Evolutionary conservation across 2,329 filamentous ascomycete genomes (phyloP).

Genomic region (Peltaster fructicola): DNA sequence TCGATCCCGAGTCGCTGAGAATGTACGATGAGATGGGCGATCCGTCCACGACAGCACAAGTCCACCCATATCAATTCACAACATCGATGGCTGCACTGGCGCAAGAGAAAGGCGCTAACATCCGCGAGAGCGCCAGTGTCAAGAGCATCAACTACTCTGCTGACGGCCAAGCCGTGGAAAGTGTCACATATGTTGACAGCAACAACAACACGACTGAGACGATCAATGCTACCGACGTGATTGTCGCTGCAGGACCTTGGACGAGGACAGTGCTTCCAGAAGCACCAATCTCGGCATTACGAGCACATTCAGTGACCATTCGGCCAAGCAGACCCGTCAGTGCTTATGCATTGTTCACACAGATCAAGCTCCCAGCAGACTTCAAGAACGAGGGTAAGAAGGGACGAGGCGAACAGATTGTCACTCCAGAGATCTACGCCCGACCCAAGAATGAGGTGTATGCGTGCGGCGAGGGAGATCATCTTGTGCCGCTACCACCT

Average conservation of each 20-base stretch:
- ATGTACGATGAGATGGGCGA: conserved; percentile 74
- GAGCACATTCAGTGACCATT: conserved; percentile 47
- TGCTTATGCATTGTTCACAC: conserved; percentile 69
- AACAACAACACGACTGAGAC: conserved; percentile 27
- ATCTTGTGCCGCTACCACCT: conserved; percentile 52
- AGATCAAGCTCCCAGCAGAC: conserved; percentile 54
- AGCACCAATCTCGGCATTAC: conserved; percentile 41
- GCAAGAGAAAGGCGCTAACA: conserved; percentile 36
- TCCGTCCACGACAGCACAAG: conserved; percentile 68
- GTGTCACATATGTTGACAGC: conserved; percentile 44
- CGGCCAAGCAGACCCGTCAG: conserved; percentile 41
- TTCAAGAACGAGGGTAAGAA: conserved; percentile 39
- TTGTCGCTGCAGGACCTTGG: conserved; percentile 47
- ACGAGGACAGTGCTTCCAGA: conserved; percentile 34
- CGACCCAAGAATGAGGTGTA: conserved; percentile 80
- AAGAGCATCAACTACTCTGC: conserved; percentile 43
- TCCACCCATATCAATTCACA: conserved; percentile 85
- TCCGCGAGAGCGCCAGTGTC: conserved; percentile 48
- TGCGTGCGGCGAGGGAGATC: conserved; percentile 82
- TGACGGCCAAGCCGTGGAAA: conserved; percentile 33
- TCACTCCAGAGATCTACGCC: conserved; percentile 85
- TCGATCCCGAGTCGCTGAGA: conserved; percentile 47
- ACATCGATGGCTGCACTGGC: conserved; percentile 65
- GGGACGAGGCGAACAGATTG: conserved; percentile 41
- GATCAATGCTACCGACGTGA: conserved; percentile 37